Conservation (phyloP, 1,284 basidiomycete genomes). For the Ustanciosporium gigantosporum region DNA sequence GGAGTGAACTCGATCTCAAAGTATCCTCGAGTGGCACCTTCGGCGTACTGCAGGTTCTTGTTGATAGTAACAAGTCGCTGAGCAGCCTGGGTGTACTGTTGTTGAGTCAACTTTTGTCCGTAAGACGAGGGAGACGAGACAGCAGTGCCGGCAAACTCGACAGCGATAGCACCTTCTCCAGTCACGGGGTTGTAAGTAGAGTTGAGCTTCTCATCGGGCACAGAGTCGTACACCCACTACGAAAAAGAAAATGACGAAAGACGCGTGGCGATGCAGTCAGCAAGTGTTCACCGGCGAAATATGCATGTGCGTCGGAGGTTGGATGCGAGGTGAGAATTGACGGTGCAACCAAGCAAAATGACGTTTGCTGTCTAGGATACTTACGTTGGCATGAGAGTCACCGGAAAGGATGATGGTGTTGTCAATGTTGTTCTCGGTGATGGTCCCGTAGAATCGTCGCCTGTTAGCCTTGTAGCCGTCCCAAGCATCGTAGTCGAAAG, state of each 20-base stretch:
- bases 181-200: constrained; percentile 66
- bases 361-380: too few species aligned
- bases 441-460: constrained; percentile 67
- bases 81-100: constrained; percentile 60
- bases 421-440: constrained; percentile 65
- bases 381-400: constrained; percentile 70
- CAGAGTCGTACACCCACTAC: constrained; percentile 45
- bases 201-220: constrained; percentile 39
- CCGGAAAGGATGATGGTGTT: constrained; percentile 67
- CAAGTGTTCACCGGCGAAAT: too few species aligned
- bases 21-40: constrained; percentile 70
- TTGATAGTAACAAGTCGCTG: constrained; percentile 64
- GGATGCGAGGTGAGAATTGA: background rate
- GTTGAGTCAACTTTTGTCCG: constrained; percentile 65
- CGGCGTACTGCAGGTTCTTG: constrained; percentile 70
- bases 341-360: constrained; percentile 63
- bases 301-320: too few species aligned
- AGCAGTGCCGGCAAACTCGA: constrained; percentile 71
- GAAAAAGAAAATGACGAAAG: too few species aligned
- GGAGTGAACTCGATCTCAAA: constrained; percentile 56
- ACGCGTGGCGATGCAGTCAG: background rate
- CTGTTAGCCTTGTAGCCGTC: constrained; percentile 70
- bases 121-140: constrained; percentile 68
- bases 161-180: constrained; percentile 68
- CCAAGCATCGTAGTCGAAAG: constrained; percentile 69